These are phyloP conservation scores for Penicillium malachiteum DNA, from an alignment of 495 filamentous ascomycete species.

Conservation along the genomic window DNA sequence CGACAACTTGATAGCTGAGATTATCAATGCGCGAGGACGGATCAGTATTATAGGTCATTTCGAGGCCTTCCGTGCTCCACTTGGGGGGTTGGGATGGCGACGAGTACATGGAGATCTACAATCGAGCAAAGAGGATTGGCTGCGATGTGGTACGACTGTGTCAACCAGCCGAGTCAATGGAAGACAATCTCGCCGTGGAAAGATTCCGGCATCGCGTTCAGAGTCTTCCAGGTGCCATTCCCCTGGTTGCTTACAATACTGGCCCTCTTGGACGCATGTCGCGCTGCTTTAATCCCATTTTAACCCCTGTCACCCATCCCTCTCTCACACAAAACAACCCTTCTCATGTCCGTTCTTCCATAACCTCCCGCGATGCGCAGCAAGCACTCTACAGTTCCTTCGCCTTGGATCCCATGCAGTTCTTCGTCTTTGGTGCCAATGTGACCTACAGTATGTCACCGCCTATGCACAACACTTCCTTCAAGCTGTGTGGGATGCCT, in stretches of 20 bases:
- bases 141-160: conserved; percentile 51
- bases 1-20: conserved; percentile 49
- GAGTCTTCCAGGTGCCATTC: conserved; percentile 34
- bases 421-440: conserved; percentile 45
- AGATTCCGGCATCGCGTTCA: conserved; percentile 36
- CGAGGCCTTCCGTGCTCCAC: conserved; percentile 43
- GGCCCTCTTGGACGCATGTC: conserved; percentile 64
- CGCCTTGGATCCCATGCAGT: conserved; percentile 50
- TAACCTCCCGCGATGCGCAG: conserved; percentile 39
- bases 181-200: conserved; percentile 44
- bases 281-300: conserved; percentile 60
- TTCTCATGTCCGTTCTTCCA: conserved; percentile 36
- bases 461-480: conserved; percentile 71
- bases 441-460: conserved; percentile 46
- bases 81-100: conserved; percentile 44
- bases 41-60: conserved; percentile 69
- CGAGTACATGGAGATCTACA: conserved; percentile 35
- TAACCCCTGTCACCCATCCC: conserved; percentile 58
- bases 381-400: conserved; percentile 55
- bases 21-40: conserved; percentile 57
- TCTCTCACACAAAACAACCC: conserved; percentile 23
- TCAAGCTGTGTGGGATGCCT: conserved; percentile 66
- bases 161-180: conserved; percentile 38
- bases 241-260: conserved; percentile 69
- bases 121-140: conserved; percentile 42